A percentile compares a stretch with the other conserved stretches of the same genome.
Evolutionary conservation across 495 filamentous ascomycete species (phyloP).

Genomic region (Evansstolkia leycettana): DNA sequence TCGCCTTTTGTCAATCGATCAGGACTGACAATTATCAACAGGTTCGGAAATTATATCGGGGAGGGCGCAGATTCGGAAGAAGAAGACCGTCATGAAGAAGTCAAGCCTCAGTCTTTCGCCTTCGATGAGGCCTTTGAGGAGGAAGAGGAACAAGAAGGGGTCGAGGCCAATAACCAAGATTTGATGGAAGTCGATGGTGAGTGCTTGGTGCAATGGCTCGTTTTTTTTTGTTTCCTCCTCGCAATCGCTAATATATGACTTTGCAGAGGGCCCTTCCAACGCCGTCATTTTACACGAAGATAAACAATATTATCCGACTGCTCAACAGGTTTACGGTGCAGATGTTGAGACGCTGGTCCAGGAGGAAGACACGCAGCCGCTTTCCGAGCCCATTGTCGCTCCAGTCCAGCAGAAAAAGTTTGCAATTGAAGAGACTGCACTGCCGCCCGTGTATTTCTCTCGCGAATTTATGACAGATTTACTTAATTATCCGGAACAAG

Average conservation of each 20-base stretch:
- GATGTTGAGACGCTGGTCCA: constrained; percentile 94
- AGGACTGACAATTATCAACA: constrained; percentile 21
- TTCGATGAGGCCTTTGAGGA: constrained; percentile 62
- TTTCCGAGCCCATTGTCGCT: constrained; percentile 86
- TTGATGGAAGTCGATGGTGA: constrained; percentile 88
- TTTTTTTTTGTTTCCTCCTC: background rate
- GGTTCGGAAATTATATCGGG: constrained; percentile 94
- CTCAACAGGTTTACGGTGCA: constrained; percentile 84
- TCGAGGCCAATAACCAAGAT: constrained; percentile 51
- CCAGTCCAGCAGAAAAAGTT: constrained; percentile 94
- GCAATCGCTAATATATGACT: constrained; percentile 5
- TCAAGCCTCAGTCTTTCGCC: constrained; percentile 60
- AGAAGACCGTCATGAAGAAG: constrained; percentile 62
- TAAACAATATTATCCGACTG: constrained; percentile 98
- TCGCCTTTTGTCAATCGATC: background rate
- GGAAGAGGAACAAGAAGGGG: constrained; percentile 42
- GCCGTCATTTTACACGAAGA: constrained; percentile 95
- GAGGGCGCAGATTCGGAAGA: constrained; percentile 83
- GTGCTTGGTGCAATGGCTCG: constrained; percentile 7
- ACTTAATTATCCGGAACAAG: constrained; percentile 90
- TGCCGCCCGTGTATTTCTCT: constrained; percentile 77
- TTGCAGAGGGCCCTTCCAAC: constrained; percentile 84
- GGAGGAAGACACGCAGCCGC: constrained; percentile 90
- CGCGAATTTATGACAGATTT: constrained; percentile 91
- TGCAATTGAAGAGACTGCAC: constrained; percentile 77